Base-by-base conservation (phyloP, 1,139 yeast genomes). In the Candida glucosophila region DNA sequence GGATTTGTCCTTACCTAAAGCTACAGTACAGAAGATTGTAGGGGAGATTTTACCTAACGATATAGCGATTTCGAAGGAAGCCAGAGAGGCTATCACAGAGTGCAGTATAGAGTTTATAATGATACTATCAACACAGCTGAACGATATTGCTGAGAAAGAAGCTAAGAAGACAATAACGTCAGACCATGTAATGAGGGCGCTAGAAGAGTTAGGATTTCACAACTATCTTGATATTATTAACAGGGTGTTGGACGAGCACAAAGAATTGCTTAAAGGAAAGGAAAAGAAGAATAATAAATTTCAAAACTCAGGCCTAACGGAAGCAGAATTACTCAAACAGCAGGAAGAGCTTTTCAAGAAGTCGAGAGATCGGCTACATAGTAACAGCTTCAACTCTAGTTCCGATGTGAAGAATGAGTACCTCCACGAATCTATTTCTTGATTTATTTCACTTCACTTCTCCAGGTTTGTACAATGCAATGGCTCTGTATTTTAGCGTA, bases 121-220 rank as follows among this genome's bases (percentile, higher is more conserved):
- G 93, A 85, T 90, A 36, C 61, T 90, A 26, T 81, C 95, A 8
- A 82, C 95, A 3, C 95, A 86, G 53, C 81, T 92, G 33, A 88
- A 92, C 46, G 98, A 92, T 38, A 85, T 90, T 39, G 97, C 98
- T 1, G 98, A 90, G 45, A 81, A 81, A 43, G 98, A 90, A 47
- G 79, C 94, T 27, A 90, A 90, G 53, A 92, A 90, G 55, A 90
- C 99, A 6, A 90, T 90, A 28, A 95, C 96, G 1, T 80, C 95
- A 2, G 98, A 90, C 48, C 99, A 90, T 51, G 97, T 90, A 24
- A 72, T 90, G 34, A 81, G 79, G 47, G 97, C 98, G 1, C 62
- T 90, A 26, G 79, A 76, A 36, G 95, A 83, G 42, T 64, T 90
- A 34, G 99, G 95, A 22, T 90, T 86, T 52, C 71, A 69, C 28